Conservation (phyloP, 495 filamentous ascomycete species). For the Tuber melanosporum region DNA sequence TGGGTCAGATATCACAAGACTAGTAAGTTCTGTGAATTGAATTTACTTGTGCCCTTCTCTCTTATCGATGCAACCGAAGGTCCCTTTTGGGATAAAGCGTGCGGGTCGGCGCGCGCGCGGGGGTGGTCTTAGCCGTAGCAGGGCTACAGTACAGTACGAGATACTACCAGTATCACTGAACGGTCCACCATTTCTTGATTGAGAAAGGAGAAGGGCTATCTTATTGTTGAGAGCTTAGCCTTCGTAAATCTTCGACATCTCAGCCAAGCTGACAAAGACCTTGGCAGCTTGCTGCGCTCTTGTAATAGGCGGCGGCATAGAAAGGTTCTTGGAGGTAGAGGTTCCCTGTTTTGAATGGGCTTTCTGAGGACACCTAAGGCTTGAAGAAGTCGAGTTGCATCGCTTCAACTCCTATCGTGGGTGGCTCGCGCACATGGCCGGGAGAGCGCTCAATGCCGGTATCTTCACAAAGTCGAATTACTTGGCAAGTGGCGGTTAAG, state of each 20-base stretch:
- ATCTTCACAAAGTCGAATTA: neutral
- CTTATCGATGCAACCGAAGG: neutral
- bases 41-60: neutral
- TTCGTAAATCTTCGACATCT: neutral
- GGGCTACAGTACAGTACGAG: neutral
- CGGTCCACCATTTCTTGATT: neutral
- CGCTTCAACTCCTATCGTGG: neutral
- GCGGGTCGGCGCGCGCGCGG: neutral
- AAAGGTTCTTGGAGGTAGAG: neutral
- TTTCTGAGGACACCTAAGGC: neutral
- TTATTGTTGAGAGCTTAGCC: neutral
- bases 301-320: neutral
- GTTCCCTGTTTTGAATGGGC: neutral
- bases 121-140: neutral
- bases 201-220: neutral
- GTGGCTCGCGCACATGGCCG: neutral
- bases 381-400: neutral
- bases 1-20: neutral
- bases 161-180: neutral
- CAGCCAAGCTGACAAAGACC: neutral
- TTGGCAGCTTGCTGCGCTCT: neutral
- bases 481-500: neutral
- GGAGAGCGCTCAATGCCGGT: neutral
- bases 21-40: neutral
- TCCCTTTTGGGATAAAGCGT: neutral